Evolutionary conservation across 2,329 filamentous ascomycete species (phyloP).

Genomic region (Claviceps arundinis): DNA sequence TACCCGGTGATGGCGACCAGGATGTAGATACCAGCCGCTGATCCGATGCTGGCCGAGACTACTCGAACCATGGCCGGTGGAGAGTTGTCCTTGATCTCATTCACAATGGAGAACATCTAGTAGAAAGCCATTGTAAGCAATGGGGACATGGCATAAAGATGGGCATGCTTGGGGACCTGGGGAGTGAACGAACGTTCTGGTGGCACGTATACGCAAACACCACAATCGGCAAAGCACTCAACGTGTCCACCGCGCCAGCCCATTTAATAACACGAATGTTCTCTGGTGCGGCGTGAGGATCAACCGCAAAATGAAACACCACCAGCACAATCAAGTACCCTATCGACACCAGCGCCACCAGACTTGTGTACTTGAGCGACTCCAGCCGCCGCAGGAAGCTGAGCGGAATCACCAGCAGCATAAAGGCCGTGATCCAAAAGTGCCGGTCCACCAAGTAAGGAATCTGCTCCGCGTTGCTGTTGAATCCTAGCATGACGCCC

Average conservation of each 20-base stretch:
- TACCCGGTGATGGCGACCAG: slow-evolving; percentile 92
- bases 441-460: slow-evolving; percentile 76
- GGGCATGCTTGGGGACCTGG: no score
- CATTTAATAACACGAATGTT: slow-evolving; percentile 65
- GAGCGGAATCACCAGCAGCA: slow-evolving; percentile 89
- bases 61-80: slow-evolving; percentile 63
- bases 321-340: slow-evolving; percentile 88
- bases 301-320: slow-evolving; percentile 79
- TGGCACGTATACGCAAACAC: slow-evolving; percentile 99
- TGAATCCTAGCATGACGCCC: slow-evolving; percentile 75
- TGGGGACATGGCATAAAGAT: neutral
- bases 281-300: slow-evolving; percentile 60
- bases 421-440: slow-evolving; percentile 97
- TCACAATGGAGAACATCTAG: slow-evolving; percentile 96
- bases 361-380: slow-evolving; percentile 92
- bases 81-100: slow-evolving; percentile 80
- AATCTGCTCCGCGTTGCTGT: slow-evolving; percentile 43
- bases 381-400: slow-evolving; percentile 85
- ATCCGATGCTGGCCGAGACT: slow-evolving; percentile 71
- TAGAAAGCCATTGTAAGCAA: slow-evolving; percentile 11
- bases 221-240: slow-evolving; percentile 85
- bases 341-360: slow-evolving; percentile 84
- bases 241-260: slow-evolving; percentile 62
- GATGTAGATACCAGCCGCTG: slow-evolving; percentile 75
- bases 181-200: slow-evolving; percentile 58